Evolutionary conservation across 2,329 filamentous ascomycete species (phyloP), one percentile per base, ranked within the genome.

Genomic region (Balansia obtecta): DNA sequence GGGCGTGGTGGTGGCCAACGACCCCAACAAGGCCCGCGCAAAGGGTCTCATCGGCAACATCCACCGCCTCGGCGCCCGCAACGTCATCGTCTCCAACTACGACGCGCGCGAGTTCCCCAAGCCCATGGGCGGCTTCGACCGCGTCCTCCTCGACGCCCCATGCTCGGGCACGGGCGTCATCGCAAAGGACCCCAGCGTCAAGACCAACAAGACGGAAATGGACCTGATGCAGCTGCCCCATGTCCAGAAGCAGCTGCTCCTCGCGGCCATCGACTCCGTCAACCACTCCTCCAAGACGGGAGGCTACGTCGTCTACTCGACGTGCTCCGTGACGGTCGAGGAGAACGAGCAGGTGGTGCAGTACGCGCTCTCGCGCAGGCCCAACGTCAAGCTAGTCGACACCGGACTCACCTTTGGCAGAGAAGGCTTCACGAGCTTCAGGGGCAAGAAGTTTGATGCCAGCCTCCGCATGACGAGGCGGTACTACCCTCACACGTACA

Each of bases 41-140:
- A 97, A 96, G 73, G 93, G 88, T 85, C 74, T 98, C 49, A 97
- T 98, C 58, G 93, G 93, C 71, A 96, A 98, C 73, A 88, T 97
- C 55, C 91, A 97, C 71, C 88, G 93, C 64, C 76, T 97, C 12
- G 93, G 93, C 45, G 88, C 86, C 57, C 89, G 87, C 65, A 98
- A 98, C 70, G 88, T 88, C 42, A 84, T 98, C 55, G 90, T 98
- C 16, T 96, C 88, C 72, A 90, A 94, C 71, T 89, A 97, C 67
- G 90, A 95, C 63, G 93, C 91, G 12, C 80, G 90, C 45, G 89
- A 94, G 57, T 98, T 97, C 66, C 93, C 93, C 30, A 87, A 83
- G 61, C 87, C 95, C 38, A 89, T 98, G 68, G 93, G 91, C 52
- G 93, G 93, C 12, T 98, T 98, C 56, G 93, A 98, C 67, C 81